These are phyloP conservation scores for Aspergillus pseudotamarii DNA, from an alignment of 2,329 filamentous ascomycete species.

Conservation along the genomic window DNA sequence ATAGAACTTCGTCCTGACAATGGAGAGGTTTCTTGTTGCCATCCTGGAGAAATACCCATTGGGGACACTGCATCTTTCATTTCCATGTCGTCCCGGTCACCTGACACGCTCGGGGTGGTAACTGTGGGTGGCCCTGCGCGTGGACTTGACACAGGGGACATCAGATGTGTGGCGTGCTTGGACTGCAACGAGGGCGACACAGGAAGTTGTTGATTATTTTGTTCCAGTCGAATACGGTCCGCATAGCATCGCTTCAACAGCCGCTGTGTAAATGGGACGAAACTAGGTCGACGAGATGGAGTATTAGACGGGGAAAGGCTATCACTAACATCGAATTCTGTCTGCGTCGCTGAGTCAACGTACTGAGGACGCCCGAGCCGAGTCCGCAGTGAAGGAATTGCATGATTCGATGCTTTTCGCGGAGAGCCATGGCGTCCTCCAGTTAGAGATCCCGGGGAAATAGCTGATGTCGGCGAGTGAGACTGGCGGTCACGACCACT, in stretches of 20 bases:
- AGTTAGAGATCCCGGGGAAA: constrained; percentile 30
- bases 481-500: constrained; percentile 41
- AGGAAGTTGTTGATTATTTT: constrained; percentile 25
- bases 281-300: constrained; percentile 31
- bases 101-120: constrained; percentile 12
- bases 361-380: constrained; percentile 37
- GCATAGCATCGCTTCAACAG: constrained; percentile 46
- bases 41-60: constrained; percentile 19
- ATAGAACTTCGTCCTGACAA: constrained; percentile 17
- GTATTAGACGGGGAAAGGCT: constrained; percentile 27
- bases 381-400: constrained; percentile 29
- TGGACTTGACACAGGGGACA: constrained; percentile 17
- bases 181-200: constrained; percentile 20
- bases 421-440: constrained; percentile 30
- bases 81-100: constrained; percentile 43
- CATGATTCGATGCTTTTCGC: constrained; percentile 34
- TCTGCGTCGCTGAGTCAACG: constrained; percentile 47
- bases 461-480: constrained; percentile 38
- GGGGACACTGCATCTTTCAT: constrained; percentile 48
- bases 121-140: constrained; percentile 13
- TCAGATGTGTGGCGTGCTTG: constrained; percentile 10
- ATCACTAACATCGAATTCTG: constrained; percentile 43
- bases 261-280: constrained; percentile 46
- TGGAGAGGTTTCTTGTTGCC: constrained; percentile 23
- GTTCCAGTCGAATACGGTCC: constrained; percentile 42